phyloP scores from a whole-genome alignment of 768 basidiomycete genomes.

The Amanita thiersii region DNA sequence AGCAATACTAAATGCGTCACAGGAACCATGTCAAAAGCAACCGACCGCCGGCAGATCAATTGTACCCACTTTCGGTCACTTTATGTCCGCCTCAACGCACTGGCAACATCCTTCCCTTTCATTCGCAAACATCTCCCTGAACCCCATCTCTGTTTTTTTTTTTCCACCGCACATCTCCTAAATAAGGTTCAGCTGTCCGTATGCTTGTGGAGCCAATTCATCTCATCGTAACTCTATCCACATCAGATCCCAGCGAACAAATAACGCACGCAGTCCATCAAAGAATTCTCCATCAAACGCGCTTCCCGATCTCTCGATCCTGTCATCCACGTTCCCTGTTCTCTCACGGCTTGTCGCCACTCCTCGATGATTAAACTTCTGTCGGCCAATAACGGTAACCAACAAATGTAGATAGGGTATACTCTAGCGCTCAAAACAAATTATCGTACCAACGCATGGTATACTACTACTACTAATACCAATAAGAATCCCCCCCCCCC shows the following conservation, averaged over 20 bases:
- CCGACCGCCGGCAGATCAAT: conserved; percentile 25
- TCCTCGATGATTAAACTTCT: not conserved
- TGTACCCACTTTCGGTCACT: conserved; percentile 1
- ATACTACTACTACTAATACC: no score
- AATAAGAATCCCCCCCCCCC: no score
- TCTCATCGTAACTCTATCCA: not conserved
- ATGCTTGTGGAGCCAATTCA: not conserved
- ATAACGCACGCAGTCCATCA: not conserved
- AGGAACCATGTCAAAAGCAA: conserved; percentile 20
- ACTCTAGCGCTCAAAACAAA: no score
- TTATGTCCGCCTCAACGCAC: not conserved
- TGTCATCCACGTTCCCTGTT: not conserved
- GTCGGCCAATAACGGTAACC: not conserved
- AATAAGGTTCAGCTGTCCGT: no score
- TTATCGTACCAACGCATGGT: no score
- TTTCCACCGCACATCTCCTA: no score
- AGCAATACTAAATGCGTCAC: conserved; percentile 27
- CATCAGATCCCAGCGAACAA: not conserved
- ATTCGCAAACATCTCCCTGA: not conserved
- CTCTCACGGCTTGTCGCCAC: not conserved
- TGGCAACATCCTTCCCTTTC: not conserved
- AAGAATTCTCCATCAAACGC: not conserved
- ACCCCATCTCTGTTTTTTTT: no score
- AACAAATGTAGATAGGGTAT: no score
- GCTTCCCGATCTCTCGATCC: not conserved